Percentiles rank a stretch among this genome's conserved stretches.
These are phyloP conservation scores for Beverwykella pulmonaria DNA, from an alignment of 495 filamentous ascomycete genomes.

Conservation along the genomic window DNA sequence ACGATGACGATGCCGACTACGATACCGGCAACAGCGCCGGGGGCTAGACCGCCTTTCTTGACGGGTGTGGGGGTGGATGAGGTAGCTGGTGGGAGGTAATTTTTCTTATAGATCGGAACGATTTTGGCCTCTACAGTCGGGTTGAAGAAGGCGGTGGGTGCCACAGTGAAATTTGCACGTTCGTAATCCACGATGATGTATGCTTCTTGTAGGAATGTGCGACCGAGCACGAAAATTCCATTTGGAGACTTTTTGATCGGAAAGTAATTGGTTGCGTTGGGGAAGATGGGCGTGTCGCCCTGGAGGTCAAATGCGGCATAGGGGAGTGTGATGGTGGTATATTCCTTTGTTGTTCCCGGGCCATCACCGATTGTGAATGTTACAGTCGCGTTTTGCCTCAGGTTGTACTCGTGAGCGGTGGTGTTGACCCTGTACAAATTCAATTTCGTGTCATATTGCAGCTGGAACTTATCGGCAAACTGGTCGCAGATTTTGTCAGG, in stretches of 20 bases:
- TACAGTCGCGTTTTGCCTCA: slow-evolving; percentile 25
- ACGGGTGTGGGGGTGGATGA: background rate
- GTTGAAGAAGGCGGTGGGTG: slow-evolving; percentile 29
- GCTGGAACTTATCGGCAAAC: slow-evolving; percentile 23
- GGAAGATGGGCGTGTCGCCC: slow-evolving; percentile 15
- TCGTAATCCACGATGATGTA: slow-evolving; percentile 47
- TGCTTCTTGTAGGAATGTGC: slow-evolving; percentile 46
- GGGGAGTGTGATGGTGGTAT: slow-evolving; percentile 37
- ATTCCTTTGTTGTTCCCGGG: slow-evolving; percentile 1
- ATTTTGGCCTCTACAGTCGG: slow-evolving; percentile 16
- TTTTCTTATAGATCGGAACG: slow-evolving; percentile 19
- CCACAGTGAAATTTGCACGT: slow-evolving; percentile 38
- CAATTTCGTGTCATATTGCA: slow-evolving; percentile 19
- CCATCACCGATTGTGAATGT: slow-evolving; percentile 14
- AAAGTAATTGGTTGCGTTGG: slow-evolving; percentile 39
- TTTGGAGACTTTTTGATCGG: slow-evolving; percentile 39
- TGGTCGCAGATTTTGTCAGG: slow-evolving; percentile 31
- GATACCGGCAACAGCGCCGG: slow-evolving; percentile 38
- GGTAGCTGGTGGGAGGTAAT: background rate
- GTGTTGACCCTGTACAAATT: slow-evolving; percentile 32
- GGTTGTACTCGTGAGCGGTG: slow-evolving; percentile 23
- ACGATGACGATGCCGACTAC: slow-evolving; percentile 33
- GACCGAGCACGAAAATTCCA: slow-evolving; percentile 40
- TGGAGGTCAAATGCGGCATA: slow-evolving; percentile 42
- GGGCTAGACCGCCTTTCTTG: slow-evolving; percentile 13